Conservation (phyloP, 2,329 filamentous ascomycete genomes). For the Cercospora brassicicola region DNA sequence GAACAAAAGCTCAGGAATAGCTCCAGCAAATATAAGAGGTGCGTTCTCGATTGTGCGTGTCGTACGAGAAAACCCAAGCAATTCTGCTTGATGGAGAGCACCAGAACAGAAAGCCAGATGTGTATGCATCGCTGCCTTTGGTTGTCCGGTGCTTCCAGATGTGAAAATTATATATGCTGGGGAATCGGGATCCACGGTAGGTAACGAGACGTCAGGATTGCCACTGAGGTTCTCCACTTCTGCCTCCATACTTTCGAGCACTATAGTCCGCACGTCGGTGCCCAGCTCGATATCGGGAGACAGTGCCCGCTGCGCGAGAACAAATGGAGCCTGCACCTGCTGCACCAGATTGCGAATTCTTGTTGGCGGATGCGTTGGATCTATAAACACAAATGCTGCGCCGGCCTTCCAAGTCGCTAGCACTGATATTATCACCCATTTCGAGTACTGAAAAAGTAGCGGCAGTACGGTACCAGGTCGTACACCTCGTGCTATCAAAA, state of each 20-base stretch:
- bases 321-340: not conserved
- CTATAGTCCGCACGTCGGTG: not conserved
- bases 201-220: not conserved
- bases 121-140: conserved; percentile 13
- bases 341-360: not conserved
- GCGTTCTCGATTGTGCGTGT: not conserved
- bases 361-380: not conserved
- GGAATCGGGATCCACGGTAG: not conserved
- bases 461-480: not conserved
- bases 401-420: not conserved
- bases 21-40: not conserved
- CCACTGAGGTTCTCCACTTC: not conserved
- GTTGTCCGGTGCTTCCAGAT: conserved; percentile 55
- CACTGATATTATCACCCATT: not conserved
- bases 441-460: not conserved
- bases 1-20: not conserved
- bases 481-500: not conserved
- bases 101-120: conserved; percentile 11
- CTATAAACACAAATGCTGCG: not conserved
- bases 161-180: conserved; percentile 18
- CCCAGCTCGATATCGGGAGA: not conserved
- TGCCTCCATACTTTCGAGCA: not conserved
- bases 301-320: not conserved
- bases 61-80: not conserved
- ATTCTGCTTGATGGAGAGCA: not conserved